Evolutionary conservation across 192 early-diverging fungal species (phyloP), one percentile per base, ranked within the genome.

Genomic region (Glomus cerebriforme): DNA sequence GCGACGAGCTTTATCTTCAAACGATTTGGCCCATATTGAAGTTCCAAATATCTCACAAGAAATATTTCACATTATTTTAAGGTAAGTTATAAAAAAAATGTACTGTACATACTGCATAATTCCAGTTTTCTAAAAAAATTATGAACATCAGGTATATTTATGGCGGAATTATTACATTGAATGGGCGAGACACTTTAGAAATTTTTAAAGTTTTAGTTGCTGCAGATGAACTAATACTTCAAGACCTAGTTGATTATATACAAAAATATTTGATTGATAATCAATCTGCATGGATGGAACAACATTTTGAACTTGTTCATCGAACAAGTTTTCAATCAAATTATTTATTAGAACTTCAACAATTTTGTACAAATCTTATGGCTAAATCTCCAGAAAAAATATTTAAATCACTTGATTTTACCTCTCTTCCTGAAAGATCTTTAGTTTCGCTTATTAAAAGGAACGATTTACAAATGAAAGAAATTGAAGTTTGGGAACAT

Each of bases 131-230:
- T 60, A 26, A 35, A 29, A 45, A 58, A 58, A 3, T 15, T 29
- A 22, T 73, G 8, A 27, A 45, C 26, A 27, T 19, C n/a, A 73
- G 71, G 26, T 73, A 73, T 73, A 73, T 73, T 9, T 73, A 73
- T 58, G 54, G 24, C 19, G 71, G 45, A 27, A 54, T 19, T 34
- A 47, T 54, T 8, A 13, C 39, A 7, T 54, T 73, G 35, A 26
- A 45, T 26, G n/a, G 2, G 13, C 8, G 12, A 49, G 39, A 49
- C 2, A 15, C 7, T 45, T 54, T 45, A 13, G 13, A 15, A 3
- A 26, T 47, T 22, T 35, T 73, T 26, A 43, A 58, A 5, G 7
- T 58, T n/a, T 58, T 73, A 24, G 31, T 73, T 47, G 24, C 29
- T 26, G 71, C 71, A 7, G 43, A 73, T 32, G 71, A 73, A 58